Evolutionary conservation across 2,329 filamentous ascomycete species (phyloP), one percentile per base, ranked within the genome.

Genomic region (Akanthomyces lecanii): DNA sequence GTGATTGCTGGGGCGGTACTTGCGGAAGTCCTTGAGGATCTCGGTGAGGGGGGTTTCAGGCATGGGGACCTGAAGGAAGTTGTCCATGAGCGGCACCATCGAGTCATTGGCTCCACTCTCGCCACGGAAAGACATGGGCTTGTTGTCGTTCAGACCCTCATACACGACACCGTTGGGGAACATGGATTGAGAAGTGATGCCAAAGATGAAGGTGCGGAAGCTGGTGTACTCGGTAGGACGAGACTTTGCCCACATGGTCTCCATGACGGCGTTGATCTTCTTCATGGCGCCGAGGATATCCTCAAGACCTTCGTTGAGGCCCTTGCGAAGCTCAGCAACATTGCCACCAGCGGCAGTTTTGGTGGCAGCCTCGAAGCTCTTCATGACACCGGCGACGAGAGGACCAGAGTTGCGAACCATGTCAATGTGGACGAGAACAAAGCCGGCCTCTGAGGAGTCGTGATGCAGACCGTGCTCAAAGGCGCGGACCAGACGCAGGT

Each of bases 201-300:
- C 94, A 72, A 97, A 97, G 78, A 97, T 97, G 80, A 97, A 97
- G 12, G 94, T 96, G 47, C 93, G 89, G 85, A 97, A 97, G 68
- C 85, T 89, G 64, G 90, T 91, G 78, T 97, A 97, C 68, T 92
- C 86, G 21, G 84, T 82, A 2, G 93, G 93, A 69, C 90, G 90
- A 62, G 90, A 95, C 75, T 92, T 91, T 65, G 83, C 83, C 94
- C 93, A 97, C 94, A 98, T 98, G 28, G 80, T 84, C 73, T 95
- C 91, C 91, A 96, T 96, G 66, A 88, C 87, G 38, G 77, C 78
- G 74, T 95, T 93, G 69, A 96, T 90, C 68, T 85, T 86, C 63
- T 79, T 80, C 70, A 78, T 70, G 0, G 88, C 83, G 1, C 75
- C 72, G 5, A 93, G 81, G 45, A 92, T 83, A 55, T 82, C 78